These are phyloP conservation scores for Moesziomyces antarcticus DNA, from an alignment of 1,284 basidiomycete genomes.

Conservation along the genomic window DNA sequence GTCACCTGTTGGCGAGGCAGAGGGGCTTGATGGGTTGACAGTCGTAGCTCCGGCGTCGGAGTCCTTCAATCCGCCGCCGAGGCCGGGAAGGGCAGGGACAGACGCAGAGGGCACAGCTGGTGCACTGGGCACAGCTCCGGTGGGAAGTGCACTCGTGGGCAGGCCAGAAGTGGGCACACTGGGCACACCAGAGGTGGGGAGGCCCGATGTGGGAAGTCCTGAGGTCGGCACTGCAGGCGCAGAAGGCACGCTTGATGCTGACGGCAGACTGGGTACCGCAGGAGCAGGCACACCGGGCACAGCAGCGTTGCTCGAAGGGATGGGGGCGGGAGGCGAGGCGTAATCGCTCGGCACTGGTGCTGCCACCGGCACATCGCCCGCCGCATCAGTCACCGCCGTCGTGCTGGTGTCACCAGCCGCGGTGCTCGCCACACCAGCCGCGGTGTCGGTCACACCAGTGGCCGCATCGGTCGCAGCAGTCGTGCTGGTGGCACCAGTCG, in stretches of 20 bases:
- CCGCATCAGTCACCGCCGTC: background rate
- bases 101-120: conserved; percentile 1
- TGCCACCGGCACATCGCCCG: conserved; percentile 19
- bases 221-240: background rate
- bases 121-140: background rate
- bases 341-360: conserved; percentile 31
- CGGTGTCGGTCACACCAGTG: background rate
- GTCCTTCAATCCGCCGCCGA: conserved; percentile 11
- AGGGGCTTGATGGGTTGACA: conserved; percentile 12
- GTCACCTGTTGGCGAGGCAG: conserved; percentile 16
- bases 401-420: background rate
- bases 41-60: conserved; percentile 23
- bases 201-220: background rate
- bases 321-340: conserved; percentile 11
- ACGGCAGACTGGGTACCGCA: conserved; percentile 1
- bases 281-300: conserved; percentile 8
- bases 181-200: conserved; percentile 1
- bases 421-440: background rate
- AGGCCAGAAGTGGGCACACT: background rate
- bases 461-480: background rate
- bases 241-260: background rate
- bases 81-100: background rate
- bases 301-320: conserved; percentile 4
- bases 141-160: background rate
- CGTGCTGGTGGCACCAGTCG: background rate